Evolutionary conservation across 2,329 filamentous ascomycete genomes (phyloP).

Genomic region (Aspergillus ruber): DNA sequence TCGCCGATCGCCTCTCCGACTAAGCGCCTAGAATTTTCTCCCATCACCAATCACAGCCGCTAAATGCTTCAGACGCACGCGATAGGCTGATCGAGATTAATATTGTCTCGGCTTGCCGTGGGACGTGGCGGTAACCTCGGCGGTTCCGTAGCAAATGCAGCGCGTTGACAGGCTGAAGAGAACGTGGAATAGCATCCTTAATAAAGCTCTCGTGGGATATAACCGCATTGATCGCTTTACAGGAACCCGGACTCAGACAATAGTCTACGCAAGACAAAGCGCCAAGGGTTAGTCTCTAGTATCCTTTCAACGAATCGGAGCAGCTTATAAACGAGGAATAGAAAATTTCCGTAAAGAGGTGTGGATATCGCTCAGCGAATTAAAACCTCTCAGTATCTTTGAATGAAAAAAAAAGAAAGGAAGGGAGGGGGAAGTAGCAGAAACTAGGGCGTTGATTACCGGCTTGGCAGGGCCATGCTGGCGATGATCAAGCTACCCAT

Average conservation of each 20-base stretch:
- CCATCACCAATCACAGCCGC: background rate
- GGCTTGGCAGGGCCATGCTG: conserved; percentile 26
- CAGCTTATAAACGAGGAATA: conserved; percentile 8
- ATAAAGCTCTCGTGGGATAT: conserved; percentile 7
- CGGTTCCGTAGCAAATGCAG: background rate
- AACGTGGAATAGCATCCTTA: conserved; percentile 2
- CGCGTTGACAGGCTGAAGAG: no score
- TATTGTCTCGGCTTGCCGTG: conserved; percentile 7
- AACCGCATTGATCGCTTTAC: conserved; percentile 21
- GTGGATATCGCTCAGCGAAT: conserved; percentile 26
- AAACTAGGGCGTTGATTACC: conserved; percentile 19
- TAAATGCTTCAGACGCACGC: background rate
- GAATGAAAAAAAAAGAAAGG: conserved; percentile 9
- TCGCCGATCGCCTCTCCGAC: background rate
- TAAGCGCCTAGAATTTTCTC: background rate
- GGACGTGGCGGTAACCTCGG: conserved; percentile 5
- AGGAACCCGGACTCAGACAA: conserved; percentile 45
- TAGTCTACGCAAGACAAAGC: conserved; percentile 33
- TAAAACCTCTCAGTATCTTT: conserved; percentile 9
- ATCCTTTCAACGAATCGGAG: conserved; percentile 7
- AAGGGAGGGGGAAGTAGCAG: conserved; percentile 9
- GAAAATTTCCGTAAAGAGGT: conserved; percentile 16
- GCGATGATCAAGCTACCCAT: conserved; percentile 28
- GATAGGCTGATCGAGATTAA: background rate
- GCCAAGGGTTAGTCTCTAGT: conserved; percentile 25